Conservation (phyloP, 2,329 filamentous ascomycete species). For the Albophoma yamanashiensis region DNA sequence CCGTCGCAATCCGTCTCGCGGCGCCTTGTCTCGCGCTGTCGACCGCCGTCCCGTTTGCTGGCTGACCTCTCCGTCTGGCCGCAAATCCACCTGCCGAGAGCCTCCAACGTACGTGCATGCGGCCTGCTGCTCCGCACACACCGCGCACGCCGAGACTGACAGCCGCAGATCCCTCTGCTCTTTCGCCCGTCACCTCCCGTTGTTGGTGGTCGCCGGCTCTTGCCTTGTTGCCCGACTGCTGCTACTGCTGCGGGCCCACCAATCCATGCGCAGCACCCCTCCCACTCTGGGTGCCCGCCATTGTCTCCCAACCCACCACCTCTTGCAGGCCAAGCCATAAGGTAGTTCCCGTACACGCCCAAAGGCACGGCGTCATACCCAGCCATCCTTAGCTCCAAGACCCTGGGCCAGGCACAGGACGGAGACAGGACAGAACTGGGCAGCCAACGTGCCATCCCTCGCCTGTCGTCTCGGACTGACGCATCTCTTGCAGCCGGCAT, state of each 20-base stretch:
- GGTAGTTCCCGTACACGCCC: conserved; percentile 2
- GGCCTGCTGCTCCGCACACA: conserved; percentile 1
- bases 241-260: conserved; percentile 1
- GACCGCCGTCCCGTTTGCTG: not conserved
- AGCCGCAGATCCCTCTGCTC: not conserved
- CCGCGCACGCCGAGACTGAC: not conserved
- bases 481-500: conserved; percentile 42
- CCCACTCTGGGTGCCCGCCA: conserved; percentile 1
- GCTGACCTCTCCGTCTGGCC: not conserved
- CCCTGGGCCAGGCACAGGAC: conserved; percentile 18
- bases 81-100: conserved; percentile 4
- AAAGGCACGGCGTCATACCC: conserved; percentile 19
- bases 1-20: conserved; percentile 3
- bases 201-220: not conserved
- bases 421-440: not conserved
- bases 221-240: not conserved
- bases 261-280: conserved; percentile 2
- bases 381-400: conserved; percentile 18
- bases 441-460: conserved; percentile 10
- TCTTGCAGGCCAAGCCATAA: not conserved
- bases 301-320: conserved; percentile 7
- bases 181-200: not conserved
- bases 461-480: conserved; percentile 33
- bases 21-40: conserved; percentile 3
- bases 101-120: conserved; percentile 7